Evolutionary conservation across 2,329 filamentous ascomycete species (phyloP), one percentile per base, ranked within the genome.

Genomic region (Curvularia lunata): DNA sequence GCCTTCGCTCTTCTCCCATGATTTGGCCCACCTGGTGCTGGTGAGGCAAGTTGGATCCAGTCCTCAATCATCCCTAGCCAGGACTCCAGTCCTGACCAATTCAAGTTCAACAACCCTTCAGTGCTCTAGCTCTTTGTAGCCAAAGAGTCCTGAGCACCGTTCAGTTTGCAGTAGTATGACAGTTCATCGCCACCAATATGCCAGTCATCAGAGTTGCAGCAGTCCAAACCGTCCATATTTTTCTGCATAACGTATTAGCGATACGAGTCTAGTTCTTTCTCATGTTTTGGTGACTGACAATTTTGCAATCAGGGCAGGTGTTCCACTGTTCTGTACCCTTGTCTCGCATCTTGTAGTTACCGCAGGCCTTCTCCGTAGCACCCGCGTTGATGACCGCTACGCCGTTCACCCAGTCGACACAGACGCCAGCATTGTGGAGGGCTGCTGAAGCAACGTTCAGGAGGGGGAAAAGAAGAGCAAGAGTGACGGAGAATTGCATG

Each of bases 161-260:
- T 62, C 37, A 66, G 21, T 27, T 62, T 56, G 59, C 71, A 74
- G 45, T 74, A 74, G 51, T 71, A 60, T 32, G 56, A 56, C 27
- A 70, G 19, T 54, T 74, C 71, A 19, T 73, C 69, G 19, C 71
- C 71, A 18, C 71, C 71, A 43, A 74, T 66, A 48, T 74, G 69
- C 52, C 54, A 46, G 2, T 25, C 70, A 1, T 54, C 57, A 1
- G 70, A 73, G 25, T 59, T 52, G 56, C 71, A 74, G 6, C 57
- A 48, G n/a, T 59, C 57, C 16, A 72, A 21, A 30, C 69, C 66
- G 37, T 63, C 62, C 10, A 63, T 54, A n/a, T 59, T 45, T 25
- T 30, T 61, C 65, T 69, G 43, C 9, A 21, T 13, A 3, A 25
- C 4, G 5, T 38, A 25, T 64, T 23, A 62, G 56, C 21, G 16